Conservation (phyloP, 345 rosid genomes). For the Eucalyptus globulus region DNA sequence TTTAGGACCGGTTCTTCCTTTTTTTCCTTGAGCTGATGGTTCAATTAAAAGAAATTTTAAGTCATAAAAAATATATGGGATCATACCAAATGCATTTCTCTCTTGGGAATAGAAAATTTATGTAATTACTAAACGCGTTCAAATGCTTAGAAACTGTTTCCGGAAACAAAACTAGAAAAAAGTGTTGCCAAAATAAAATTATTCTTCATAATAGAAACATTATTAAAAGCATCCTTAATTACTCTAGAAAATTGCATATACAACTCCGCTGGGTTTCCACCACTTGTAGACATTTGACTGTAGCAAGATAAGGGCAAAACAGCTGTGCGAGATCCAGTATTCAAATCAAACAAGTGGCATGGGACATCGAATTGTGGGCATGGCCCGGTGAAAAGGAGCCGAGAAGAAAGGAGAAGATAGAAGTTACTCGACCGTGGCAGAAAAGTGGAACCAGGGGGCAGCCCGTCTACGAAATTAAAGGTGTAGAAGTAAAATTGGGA, state of each 20-base stretch:
- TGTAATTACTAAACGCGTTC: rapidly evolving
- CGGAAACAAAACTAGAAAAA: rapidly evolving
- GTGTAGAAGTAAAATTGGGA: too few species aligned
- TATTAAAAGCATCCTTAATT: conserved; percentile 1
- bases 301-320: neutral
- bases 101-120: rapidly evolving
- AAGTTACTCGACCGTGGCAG: conserved; percentile 68
- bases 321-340: neutral
- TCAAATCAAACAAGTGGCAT: neutral
- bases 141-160: too few species aligned
- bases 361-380: neutral
- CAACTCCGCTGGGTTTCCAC: conserved; percentile 81
- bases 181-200: rapidly evolving
- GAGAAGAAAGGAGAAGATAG: neutral
- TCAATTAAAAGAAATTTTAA: too few species aligned
- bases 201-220: rapidly evolving
- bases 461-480: conserved; percentile 13
- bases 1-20: too few species aligned
- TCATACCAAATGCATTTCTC: too few species aligned
- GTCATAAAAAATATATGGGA: too few species aligned
- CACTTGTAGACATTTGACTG: conserved; percentile 63
- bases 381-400: neutral
- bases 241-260: conserved; percentile 55
- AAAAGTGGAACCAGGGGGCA: conserved; percentile 86
- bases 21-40: too few species aligned